phyloP scores from a whole-genome alignment of 805 yeast genomes.

The Ogataea populi-albae region DNA sequence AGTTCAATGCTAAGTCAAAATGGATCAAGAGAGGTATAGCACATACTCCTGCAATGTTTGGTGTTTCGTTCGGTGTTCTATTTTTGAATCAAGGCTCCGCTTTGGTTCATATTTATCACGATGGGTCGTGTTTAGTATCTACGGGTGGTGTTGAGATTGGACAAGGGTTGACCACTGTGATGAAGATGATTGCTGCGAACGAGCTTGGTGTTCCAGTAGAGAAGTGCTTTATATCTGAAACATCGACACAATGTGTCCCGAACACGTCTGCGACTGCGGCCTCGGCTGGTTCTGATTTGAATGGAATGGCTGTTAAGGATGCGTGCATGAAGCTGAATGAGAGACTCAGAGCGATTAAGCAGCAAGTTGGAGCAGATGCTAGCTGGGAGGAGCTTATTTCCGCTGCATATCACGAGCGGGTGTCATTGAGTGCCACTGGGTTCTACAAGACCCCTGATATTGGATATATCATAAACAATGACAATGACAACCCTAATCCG shows the following conservation, averaged over 20 bases:
- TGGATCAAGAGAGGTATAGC: conserved; percentile 49
- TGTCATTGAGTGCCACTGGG: conserved; percentile 46
- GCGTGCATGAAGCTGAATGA: conserved; percentile 45
- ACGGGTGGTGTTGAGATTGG: conserved; percentile 53
- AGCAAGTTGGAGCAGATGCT: conserved; percentile 34
- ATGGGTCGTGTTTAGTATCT: conserved; percentile 44
- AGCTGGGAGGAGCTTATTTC: conserved; percentile 40
- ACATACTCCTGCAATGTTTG: conserved; percentile 46
- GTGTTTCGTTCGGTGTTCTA: conserved; percentile 45
- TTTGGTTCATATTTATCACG: conserved; percentile 42
- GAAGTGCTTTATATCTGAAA: conserved; percentile 42
- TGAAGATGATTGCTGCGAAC: conserved; percentile 46
- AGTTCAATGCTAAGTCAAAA: conserved; percentile 37
- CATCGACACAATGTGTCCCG: conserved; percentile 46
- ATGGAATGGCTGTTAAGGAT: conserved; percentile 47
- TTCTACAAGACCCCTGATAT: conserved; percentile 50
- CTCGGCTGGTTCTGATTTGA: conserved; percentile 46
- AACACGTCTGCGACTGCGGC: conserved; percentile 51
- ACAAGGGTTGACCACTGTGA: conserved; percentile 47
- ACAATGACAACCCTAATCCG: conserved; percentile 38
- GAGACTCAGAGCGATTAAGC: conserved; percentile 39
- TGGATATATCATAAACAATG: conserved; percentile 33
- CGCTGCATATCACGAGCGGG: conserved; percentile 43
- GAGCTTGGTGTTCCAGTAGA: conserved; percentile 41
- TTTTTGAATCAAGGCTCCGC: conserved; percentile 50